A percentile compares a stretch with the other conserved stretches of the same genome.
These are phyloP conservation scores for Pseudogymnoascus pannorum DNA, from an alignment of 2,329 filamentous ascomycete genomes.

Conservation along the genomic window DNA sequence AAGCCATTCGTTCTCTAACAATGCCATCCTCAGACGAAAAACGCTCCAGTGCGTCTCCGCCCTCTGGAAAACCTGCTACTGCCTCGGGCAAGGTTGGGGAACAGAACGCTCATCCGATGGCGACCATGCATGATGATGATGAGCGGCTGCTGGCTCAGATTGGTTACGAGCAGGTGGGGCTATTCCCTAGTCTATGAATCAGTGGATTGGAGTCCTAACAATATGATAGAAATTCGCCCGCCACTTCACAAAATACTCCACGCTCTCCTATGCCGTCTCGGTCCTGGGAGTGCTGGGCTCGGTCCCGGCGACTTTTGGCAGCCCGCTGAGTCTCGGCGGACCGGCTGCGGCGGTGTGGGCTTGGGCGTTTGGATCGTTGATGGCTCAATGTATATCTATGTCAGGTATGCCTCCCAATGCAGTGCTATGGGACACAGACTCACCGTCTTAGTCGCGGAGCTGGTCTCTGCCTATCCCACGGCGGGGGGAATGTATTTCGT, in stretches of 20 bases:
- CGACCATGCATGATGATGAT: constrained; percentile 49
- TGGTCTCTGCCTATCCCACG: constrained; percentile 60
- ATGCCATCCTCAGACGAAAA: constrained; percentile 2
- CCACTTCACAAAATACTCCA: constrained; percentile 61
- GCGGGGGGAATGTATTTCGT: constrained; percentile 64
- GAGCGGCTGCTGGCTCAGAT: constrained; percentile 53
- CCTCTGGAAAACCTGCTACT: not conserved
- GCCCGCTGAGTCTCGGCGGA: constrained; percentile 50
- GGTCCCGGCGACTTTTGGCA: constrained; percentile 55
- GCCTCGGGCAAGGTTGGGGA: not conserved
- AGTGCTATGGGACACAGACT: not conserved
- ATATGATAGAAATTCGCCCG: constrained; percentile 46
- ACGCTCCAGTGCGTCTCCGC: not conserved
- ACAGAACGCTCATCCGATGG: constrained; percentile 29
- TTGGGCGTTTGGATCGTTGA: constrained; percentile 56
- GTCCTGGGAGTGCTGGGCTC: constrained; percentile 59
- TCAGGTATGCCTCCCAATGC: constrained; percentile 36
- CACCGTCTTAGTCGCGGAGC: constrained; percentile 45
- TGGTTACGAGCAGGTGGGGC: constrained; percentile 52
- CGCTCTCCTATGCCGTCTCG: constrained; percentile 58
- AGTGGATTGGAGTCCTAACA: not conserved
- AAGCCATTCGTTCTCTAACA: not conserved
- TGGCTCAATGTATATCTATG: constrained; percentile 57
- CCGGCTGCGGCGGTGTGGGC: constrained; percentile 59
- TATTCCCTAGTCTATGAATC: not conserved